A percentile compares a stretch with the other conserved stretches of the same genome.
Conservation (phyloP, 1,284 basidiomycete genomes). For the Rhizoctonia solani region DNA sequence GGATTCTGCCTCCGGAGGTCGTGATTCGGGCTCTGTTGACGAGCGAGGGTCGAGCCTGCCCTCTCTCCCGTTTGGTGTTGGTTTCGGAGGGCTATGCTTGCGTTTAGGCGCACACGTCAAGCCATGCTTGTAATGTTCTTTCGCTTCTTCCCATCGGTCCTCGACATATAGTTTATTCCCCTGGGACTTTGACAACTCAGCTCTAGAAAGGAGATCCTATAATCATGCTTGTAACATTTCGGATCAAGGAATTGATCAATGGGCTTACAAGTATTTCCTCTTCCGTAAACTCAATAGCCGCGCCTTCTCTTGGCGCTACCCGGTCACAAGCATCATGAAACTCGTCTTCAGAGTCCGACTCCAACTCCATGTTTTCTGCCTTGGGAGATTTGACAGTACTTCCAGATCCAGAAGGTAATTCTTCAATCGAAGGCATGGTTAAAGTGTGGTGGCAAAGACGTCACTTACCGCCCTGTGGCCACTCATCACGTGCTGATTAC, state of each 20-base stretch:
- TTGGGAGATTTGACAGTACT: neutral
- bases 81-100: neutral
- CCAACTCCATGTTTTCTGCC: neutral
- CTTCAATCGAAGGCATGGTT: constrained; percentile 6
- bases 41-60: constrained; percentile 34
- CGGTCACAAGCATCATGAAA: constrained; percentile 48
- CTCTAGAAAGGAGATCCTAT: constrained; percentile 28
- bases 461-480: no score
- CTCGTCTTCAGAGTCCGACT: constrained; percentile 48
- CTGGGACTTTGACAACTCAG: constrained; percentile 25
- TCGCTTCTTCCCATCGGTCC: constrained; percentile 35
- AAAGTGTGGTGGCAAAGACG: neutral
- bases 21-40: neutral
- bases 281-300: constrained; percentile 33
- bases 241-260: neutral
- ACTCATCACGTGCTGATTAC: no score
- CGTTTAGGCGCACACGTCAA: constrained; percentile 26
- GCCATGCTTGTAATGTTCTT: constrained; percentile 30
- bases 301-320: neutral
- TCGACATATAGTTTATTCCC: constrained; percentile 36
- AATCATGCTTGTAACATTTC: neutral
- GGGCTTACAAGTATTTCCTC: constrained; percentile 36
- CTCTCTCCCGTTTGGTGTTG: neutral
- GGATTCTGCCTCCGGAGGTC: neutral
- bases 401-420: neutral